Base-by-base conservation (phyloP, 1,139 yeast species). In the Wickerhamiella infanticola region DNA sequence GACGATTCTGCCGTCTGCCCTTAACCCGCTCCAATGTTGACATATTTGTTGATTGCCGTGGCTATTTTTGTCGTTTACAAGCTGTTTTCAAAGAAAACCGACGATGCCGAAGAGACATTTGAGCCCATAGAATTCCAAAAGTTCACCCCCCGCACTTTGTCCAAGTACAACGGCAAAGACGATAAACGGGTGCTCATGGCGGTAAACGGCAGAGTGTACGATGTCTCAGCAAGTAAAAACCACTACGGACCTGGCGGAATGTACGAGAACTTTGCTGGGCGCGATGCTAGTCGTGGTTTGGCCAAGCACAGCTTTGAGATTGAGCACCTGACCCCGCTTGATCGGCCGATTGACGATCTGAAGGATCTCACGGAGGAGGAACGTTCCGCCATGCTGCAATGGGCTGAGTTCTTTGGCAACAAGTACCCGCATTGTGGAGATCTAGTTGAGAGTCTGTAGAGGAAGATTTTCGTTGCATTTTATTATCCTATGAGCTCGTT, bases 231-330 rank as follows among this genome's bases (percentile, higher is more conserved):
- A 25, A 95, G 95, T 0, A 75, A 86, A 51, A 73, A 77, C 45
- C 90, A 90, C 60, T 90, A 93, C 60, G 98, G 98, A 0, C 98
- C 98, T 3, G 86, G 93, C 24, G 96, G 97, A 0, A 95, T 97
- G 0, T 90, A 90, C 63, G 80, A 82, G 48, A 86, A 85, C 60
- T 90, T 90, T 69, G 97, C 97, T 1, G 98, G 98, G 3, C 81
- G 85, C 54, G 98, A 90, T 64, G 97, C 98, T 2, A 81, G 94
- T 2, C 69, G 98, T 53, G 98, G 98, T 0, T 72, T 90, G 51
- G 96, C 97, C 1, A 70, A 75, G 58, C 90, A 88, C 63, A 82
- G 95, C 35, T 90, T 90, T 65, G 97, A 90, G 45, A 61, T 45
- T 27, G 66, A 58, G 7, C 57, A 65, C 58, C 57, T 68, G 18